phyloP scores from a whole-genome alignment of 176 grass and related monocot species.

The Tillandsia fasciculata region DNA sequence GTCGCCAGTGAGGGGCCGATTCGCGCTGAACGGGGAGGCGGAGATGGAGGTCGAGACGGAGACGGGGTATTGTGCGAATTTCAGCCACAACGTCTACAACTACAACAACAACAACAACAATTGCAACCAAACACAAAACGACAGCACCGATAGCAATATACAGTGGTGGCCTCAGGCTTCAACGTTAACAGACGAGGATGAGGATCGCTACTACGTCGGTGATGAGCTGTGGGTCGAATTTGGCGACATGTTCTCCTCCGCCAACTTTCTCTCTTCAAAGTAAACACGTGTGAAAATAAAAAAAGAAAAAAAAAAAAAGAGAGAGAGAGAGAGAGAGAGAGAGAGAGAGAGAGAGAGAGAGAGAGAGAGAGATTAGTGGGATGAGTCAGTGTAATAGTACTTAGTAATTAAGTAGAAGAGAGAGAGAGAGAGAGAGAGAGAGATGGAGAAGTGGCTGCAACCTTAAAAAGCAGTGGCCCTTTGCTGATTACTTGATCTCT shows the following conservation, averaged over 20 bases:
- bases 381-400: background rate
- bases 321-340: background rate
- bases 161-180: constrained; percentile 43
- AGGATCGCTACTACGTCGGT: constrained; percentile 27
- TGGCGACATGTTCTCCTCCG: constrained; percentile 41
- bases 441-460: background rate
- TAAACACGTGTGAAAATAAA: background rate
- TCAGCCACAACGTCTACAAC: no score
- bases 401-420: background rate
- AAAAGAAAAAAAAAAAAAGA: background rate
- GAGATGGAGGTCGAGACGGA: background rate
- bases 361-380: background rate
- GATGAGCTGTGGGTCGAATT: constrained; percentile 59
- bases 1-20: constrained; percentile 4
- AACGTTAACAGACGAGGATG: background rate
- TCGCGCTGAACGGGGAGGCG: constrained; percentile 1
- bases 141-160: constrained; percentile 10
- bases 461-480: no score
- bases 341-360: background rate
- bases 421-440: constrained; percentile 8
- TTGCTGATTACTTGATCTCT: no score
- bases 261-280: constrained; percentile 37
- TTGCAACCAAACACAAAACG: no score
- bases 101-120: background rate
- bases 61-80: background rate